Evolutionary conservation across 805 yeast species (phyloP), one percentile per base, ranked within the genome.

Genomic region (Candida saitoana): DNA sequence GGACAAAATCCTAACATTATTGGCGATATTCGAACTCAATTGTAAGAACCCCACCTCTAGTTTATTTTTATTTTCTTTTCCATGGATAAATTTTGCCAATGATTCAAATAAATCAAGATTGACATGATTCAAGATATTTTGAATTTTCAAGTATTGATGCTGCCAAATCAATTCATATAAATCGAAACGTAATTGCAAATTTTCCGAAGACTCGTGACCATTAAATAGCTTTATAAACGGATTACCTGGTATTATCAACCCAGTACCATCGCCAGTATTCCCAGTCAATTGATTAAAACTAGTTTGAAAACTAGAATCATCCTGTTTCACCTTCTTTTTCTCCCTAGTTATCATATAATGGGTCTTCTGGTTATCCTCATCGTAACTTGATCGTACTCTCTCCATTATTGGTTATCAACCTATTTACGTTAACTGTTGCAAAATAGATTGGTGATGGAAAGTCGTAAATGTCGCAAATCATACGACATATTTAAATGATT

Each of bases 11-110:
- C 73, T 52, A 33, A 57, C 48, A 48, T 69, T 69, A 46, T 68
- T 69, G 27, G 73, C 71, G 8, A 63, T 63, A 47, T 69, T 68
- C 12, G 73, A 60, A 20, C 69, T 62, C 39, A 69, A 49, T 44
- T 57, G 66, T 15, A 69, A 51, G 41, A 60, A 65, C 2, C 67
- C 73, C 7, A 58, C 52, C 8, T 59, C 59, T 5, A 67, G 45
- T 43, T 61, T 60, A 6, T 35, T 16, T 7, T 17, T 32, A 40
- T 44, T 15, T 39, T 34, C 18, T 46, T 49, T 19, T 20, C 42
- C 46, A 11, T 45, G 39, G 38, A 65, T 49, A 40, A 61, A 68
- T 27, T 40, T 41, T 18, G 50, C 30, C 36, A 69, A 54, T 22
- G 52, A 45, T 8, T 50, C 51, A 40, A 62, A 69, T 34, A 68